Evolutionary conservation across 306 rosid genomes (phyloP).

Genomic region (Castanopsis chinensis): DNA sequence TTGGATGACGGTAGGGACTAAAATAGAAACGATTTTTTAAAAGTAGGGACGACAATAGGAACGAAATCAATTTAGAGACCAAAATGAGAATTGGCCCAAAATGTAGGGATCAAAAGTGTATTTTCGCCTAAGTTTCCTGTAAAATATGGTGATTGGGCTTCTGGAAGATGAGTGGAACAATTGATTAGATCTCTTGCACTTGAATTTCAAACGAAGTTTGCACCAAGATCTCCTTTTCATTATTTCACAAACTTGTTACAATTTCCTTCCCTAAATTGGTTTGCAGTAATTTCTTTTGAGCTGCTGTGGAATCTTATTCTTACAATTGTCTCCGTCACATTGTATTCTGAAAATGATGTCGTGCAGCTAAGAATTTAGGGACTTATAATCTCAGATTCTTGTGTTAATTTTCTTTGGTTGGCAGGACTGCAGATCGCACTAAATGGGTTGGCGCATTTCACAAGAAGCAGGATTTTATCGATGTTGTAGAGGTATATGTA

Average conservation of each 20-base stretch:
- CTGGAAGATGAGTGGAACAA: too few relatives aligned
- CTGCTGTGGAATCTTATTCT: background rate
- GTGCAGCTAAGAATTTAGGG: too few relatives aligned
- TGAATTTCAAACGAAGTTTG: background rate
- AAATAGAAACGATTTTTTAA: too few relatives aligned
- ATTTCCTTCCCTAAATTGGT: background rate
- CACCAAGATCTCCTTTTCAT: background rate
- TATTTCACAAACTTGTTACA: background rate
- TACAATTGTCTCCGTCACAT: background rate
- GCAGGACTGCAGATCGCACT: slow-evolving; percentile 58
- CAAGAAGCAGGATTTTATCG: slow-evolving; percentile 50
- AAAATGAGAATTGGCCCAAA: too few relatives aligned
- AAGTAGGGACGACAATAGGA: too few relatives aligned
- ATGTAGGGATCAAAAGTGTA: too few relatives aligned
- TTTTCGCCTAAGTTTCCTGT: too few relatives aligned
- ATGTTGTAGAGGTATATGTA: slow-evolving; percentile 47
- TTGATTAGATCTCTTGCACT: background rate
- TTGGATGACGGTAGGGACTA: too few relatives aligned
- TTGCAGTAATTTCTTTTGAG: background rate
- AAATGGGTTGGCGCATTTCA: slow-evolving; percentile 59
- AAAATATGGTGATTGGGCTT: too few relatives aligned
- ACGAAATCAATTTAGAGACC: too few relatives aligned
- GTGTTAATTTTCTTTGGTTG: background rate
- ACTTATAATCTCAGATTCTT: background rate
- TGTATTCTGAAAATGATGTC: too few relatives aligned